Percentiles rank a stretch among this genome's conserved stretches.
phyloP scores from a whole-genome alignment of 164 flowering plant genomes.

The Amborella trichopoda region DNA sequence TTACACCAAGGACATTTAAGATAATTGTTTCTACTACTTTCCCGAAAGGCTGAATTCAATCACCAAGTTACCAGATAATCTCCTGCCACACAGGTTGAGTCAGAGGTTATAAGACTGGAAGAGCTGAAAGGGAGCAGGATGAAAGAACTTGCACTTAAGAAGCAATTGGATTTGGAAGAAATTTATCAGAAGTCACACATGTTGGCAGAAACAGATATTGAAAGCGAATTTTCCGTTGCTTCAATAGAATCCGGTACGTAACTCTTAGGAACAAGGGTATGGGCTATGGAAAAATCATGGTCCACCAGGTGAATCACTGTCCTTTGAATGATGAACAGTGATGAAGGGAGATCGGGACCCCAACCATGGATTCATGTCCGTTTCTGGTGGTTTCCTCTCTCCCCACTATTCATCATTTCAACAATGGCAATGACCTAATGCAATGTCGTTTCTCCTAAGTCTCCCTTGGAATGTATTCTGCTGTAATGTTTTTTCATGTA shows the following conservation, averaged over 20 bases:
- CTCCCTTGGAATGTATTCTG: no score
- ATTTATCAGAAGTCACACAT: conserved; percentile 60
- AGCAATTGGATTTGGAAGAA: conserved; percentile 68
- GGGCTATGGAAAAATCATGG: background rate
- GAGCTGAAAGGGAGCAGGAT: conserved; percentile 71
- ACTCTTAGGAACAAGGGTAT: background rate
- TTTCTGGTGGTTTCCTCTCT: no score
- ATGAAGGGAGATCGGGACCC: no score
- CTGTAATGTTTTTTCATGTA: background rate
- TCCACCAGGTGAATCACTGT: no score
- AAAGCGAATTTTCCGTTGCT: conserved; percentile 37
- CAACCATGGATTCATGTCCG: no score
- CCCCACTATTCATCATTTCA: no score
- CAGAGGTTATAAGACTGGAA: conserved; percentile 66
- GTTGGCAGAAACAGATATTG: conserved; percentile 37
- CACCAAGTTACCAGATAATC: background rate
- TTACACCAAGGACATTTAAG: background rate
- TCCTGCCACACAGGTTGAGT: conserved; percentile 44
- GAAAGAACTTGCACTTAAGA: conserved; percentile 78
- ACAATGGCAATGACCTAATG: no score
- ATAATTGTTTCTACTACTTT: background rate
- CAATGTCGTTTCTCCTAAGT: no score
- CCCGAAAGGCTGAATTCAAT: background rate
- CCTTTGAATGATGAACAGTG: no score
- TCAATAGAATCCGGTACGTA: conserved; percentile 63